Percentiles rank a stretch among this genome's conserved stretches.
Conservation (phyloP, 1,284 basidiomycete species). For the Erythrobasidium hasegawianum region DNA sequence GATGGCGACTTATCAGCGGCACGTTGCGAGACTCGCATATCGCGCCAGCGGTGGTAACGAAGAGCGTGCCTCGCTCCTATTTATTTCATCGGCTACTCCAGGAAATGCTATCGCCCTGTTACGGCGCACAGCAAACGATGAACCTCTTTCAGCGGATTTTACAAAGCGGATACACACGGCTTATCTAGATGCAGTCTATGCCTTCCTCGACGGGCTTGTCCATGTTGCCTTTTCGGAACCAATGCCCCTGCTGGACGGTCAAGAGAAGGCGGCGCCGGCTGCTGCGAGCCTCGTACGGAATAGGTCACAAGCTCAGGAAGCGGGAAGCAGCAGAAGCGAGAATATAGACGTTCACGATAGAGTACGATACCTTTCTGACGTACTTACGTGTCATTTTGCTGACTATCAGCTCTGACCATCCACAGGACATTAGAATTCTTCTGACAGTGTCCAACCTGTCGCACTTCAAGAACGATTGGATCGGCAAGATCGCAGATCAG, state of each 20-base stretch:
- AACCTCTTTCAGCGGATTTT: constrained; percentile 46
- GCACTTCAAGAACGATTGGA: constrained; percentile 64
- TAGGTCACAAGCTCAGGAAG: constrained; percentile 37
- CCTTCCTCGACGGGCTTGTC: constrained; percentile 83
- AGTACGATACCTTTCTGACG: too few relatives aligned
- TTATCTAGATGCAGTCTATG: constrained; percentile 83
- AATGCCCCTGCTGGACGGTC: constrained; percentile 29
- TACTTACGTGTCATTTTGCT: too few relatives aligned
- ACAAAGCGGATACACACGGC: constrained; percentile 71
- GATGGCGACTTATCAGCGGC: constrained; percentile 77
- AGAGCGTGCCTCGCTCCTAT: constrained; percentile 38
- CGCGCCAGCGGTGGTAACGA: constrained; percentile 79
- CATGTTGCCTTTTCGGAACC: constrained; percentile 71
- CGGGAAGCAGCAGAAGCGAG: constrained; percentile 41
- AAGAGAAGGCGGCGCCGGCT: not conserved
- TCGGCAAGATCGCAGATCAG: constrained; percentile 76
- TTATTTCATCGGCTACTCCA: constrained; percentile 12
- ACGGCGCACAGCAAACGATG: constrained; percentile 8
- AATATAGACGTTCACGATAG: constrained; percentile 48
- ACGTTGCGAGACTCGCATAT: constrained; percentile 72
- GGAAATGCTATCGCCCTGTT: constrained; percentile 9
- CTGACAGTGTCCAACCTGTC: constrained; percentile 86
- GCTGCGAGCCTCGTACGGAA: not conserved
- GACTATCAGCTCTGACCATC: not conserved
- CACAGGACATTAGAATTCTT: constrained; percentile 82